phyloP scores from a whole-genome alignment of 2,329 filamentous ascomycete species.

The Nemania abortiva region DNA sequence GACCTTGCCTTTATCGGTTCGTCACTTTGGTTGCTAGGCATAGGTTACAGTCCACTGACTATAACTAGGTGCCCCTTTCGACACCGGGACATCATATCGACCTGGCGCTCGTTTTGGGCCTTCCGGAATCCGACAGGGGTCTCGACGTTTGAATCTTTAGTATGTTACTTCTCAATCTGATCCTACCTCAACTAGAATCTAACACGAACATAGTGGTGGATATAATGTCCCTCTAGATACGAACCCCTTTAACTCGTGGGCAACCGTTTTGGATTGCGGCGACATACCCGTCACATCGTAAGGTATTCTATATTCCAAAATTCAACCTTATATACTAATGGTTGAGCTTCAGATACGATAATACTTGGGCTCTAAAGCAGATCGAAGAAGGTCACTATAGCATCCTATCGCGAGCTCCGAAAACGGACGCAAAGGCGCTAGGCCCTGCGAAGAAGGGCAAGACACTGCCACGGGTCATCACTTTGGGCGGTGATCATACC shows the following conservation, averaged over 20 bases:
- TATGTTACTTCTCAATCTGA: conserved; percentile 59
- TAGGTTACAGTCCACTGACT: conserved; percentile 12
- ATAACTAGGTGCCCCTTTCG: conserved; percentile 78
- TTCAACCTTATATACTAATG: conserved; percentile 13
- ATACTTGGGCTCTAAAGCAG: conserved; percentile 82
- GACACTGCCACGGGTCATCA: conserved; percentile 85
- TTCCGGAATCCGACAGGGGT: conserved; percentile 87
- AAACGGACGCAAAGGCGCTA: conserved; percentile 73
- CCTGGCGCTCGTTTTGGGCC: conserved; percentile 88
- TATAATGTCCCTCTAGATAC: conserved; percentile 86
- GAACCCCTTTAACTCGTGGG: conserved; percentile 86
- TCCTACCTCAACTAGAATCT: conserved; percentile 35
- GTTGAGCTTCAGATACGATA: conserved; percentile 73
- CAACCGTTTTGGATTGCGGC: conserved; percentile 83
- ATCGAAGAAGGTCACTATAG: conserved; percentile 87
- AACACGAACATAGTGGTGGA: conserved; percentile 71
- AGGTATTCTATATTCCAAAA: conserved; percentile 48
- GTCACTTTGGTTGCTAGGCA: conserved; percentile 38
- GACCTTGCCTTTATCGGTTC: conserved; percentile 88
- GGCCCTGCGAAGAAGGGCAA: conserved; percentile 79
- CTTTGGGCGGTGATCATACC: conserved; percentile 74
- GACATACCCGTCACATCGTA: conserved; percentile 88
- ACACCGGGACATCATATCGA: conserved; percentile 87
- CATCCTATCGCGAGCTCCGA: conserved; percentile 77
- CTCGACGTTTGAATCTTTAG: conserved; percentile 87